Conservation (phyloP, 192 early-diverging fungal genomes). For the Coemansia sp. region DNA sequence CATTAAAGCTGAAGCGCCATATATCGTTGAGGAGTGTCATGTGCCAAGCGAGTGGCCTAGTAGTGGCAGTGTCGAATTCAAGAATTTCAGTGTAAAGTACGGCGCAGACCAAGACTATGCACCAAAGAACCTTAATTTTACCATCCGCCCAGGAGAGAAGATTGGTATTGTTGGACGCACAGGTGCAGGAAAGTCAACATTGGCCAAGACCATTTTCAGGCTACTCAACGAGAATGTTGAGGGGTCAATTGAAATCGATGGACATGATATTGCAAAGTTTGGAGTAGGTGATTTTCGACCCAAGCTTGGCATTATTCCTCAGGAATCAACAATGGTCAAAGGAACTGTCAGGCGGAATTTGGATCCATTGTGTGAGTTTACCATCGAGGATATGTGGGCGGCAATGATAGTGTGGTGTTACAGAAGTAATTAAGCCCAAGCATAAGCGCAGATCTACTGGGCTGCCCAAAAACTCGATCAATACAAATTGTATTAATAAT, state of each 20-base stretch:
- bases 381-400: conserved; percentile 62
- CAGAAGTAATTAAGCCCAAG: background rate
- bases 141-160: conserved; percentile 60
- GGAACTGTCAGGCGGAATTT: conserved; percentile 65
- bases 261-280: conserved; percentile 61
- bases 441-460: background rate
- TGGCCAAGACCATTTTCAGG: conserved; percentile 65
- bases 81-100: conserved; percentile 60
- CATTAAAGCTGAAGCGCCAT: conserved; percentile 48
- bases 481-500: background rate
- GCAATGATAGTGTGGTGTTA: conserved; percentile 35
- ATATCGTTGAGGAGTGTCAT: conserved; percentile 17
- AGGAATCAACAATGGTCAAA: conserved; percentile 62
- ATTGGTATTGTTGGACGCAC: conserved; percentile 75
- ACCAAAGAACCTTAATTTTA: conserved; percentile 58
- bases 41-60: conserved; percentile 60
- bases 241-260: conserved; percentile 71
- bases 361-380: conserved; percentile 56
- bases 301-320: conserved; percentile 60
- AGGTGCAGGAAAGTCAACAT: conserved; percentile 65
- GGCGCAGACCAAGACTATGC: conserved; percentile 54
- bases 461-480: too few species aligned
- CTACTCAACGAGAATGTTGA: conserved; percentile 48
- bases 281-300: conserved; percentile 53
- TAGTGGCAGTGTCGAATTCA: conserved; percentile 58